Conservation (phyloP, 2,329 filamentous ascomycete genomes). For the Fusarium coicis region DNA sequence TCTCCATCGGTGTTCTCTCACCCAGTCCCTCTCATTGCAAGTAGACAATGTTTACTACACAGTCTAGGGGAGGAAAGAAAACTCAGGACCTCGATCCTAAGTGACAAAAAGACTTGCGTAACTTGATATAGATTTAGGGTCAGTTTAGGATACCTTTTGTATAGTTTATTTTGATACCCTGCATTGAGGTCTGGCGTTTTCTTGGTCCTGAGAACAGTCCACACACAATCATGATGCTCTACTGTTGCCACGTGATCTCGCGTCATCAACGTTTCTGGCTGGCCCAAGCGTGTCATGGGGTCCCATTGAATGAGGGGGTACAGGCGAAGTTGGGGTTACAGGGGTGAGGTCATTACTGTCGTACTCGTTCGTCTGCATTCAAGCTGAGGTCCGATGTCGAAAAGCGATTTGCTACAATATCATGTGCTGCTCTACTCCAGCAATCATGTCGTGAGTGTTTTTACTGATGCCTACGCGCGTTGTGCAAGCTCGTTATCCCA, state of each 20-base stretch:
- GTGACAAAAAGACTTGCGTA: too few relatives aligned
- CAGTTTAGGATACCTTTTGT: too few relatives aligned
- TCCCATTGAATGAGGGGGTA: constrained; percentile 23
- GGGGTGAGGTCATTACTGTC: constrained; percentile 27
- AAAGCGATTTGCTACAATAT: neutral
- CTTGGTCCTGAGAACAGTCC: too few relatives aligned
- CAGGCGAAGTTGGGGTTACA: constrained; percentile 26
- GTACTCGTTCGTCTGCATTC: neutral
- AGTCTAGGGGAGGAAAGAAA: too few relatives aligned
- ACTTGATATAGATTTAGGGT: too few relatives aligned
- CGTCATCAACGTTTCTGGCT: constrained; percentile 45
- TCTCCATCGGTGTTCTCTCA: neutral
- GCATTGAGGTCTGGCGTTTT: too few relatives aligned
- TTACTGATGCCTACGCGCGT: constrained; percentile 13
- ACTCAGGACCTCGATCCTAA: too few relatives aligned
- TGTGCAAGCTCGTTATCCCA: constrained; percentile 5
- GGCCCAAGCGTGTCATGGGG: constrained; percentile 37
- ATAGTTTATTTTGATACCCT: too few relatives aligned
- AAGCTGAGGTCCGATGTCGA: neutral
- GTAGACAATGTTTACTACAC: neutral
- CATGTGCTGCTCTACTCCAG: neutral
- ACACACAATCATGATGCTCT: neutral
- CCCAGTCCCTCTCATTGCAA: neutral
- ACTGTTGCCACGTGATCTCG: constrained; percentile 48
- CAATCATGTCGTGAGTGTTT: neutral